A percentile compares a stretch with the other conserved stretches of the same genome.
phyloP scores from a whole-genome alignment of 495 filamentous ascomycete species.

The Antarctomyces pellizariae region DNA sequence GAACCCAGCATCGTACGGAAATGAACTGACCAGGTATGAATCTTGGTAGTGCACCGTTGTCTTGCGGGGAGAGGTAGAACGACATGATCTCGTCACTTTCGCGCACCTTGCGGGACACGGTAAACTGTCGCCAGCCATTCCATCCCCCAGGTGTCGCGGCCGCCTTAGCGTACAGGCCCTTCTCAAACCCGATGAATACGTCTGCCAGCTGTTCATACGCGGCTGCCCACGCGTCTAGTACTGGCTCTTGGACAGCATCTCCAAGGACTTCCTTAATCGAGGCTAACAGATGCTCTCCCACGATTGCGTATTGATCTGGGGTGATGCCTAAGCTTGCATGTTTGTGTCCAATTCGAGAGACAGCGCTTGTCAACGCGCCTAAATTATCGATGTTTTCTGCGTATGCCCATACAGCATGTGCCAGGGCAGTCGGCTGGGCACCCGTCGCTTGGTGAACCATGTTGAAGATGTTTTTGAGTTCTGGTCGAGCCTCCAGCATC shows the following conservation, averaged over 20 bases:
- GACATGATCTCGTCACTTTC: slow-evolving; percentile 44
- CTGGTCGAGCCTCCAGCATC: slow-evolving; percentile 35
- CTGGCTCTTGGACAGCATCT: slow-evolving; percentile 37
- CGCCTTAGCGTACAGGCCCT: slow-evolving; percentile 30
- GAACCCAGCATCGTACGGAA: slow-evolving; percentile 32
- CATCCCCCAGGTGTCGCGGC: too few species aligned
- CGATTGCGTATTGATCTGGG: slow-evolving; percentile 42
- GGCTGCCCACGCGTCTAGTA: slow-evolving; percentile 40
- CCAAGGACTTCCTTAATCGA: slow-evolving; percentile 46
- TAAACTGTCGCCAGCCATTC: slow-evolving; percentile 43
- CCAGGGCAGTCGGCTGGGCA: slow-evolving; percentile 40
- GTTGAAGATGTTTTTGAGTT: slow-evolving; percentile 44
- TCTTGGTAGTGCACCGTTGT: slow-evolving; percentile 30
- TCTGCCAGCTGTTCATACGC: slow-evolving; percentile 41
- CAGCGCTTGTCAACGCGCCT: slow-evolving; percentile 28
- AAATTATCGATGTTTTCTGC: slow-evolving; percentile 51
- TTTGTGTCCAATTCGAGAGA: slow-evolving; percentile 56
- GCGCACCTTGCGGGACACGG: slow-evolving; percentile 32
- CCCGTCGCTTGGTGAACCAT: slow-evolving; percentile 37
- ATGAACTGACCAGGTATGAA: slow-evolving; percentile 52
- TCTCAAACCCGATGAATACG: slow-evolving; percentile 41
- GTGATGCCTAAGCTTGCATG: slow-evolving; percentile 48
- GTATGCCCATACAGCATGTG: slow-evolving; percentile 42
- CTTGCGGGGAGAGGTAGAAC: slow-evolving; percentile 45
- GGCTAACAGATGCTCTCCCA: slow-evolving; percentile 40